Evolutionary conservation across 2,329 filamentous ascomycete genomes (phyloP).

Genomic region (Neofusicoccum ribis): DNA sequence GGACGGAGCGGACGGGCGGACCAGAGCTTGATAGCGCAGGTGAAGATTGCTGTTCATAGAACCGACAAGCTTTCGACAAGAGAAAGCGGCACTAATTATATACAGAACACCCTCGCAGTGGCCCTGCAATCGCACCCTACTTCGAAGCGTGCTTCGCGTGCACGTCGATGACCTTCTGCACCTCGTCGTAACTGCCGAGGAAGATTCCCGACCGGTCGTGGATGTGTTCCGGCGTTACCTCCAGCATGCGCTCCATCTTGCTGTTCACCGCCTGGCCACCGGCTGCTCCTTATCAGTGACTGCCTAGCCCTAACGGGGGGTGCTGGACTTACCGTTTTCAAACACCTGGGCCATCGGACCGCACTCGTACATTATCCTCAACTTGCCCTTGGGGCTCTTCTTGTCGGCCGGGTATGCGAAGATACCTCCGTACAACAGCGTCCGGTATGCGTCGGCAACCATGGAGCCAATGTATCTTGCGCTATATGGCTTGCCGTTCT

Average conservation of each 20-base stretch:
- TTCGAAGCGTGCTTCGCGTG: constrained; percentile 59
- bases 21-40: constrained; percentile 8
- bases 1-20: background rate
- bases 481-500: constrained; percentile 84
- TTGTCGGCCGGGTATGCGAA: constrained; percentile 98
- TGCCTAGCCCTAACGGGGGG: background rate
- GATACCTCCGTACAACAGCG: constrained; percentile 90
- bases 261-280: constrained; percentile 91
- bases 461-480: constrained; percentile 95
- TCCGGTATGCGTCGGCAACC: constrained; percentile 98
- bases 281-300: constrained; percentile 54
- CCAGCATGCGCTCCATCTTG: constrained; percentile 87
- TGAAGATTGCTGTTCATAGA: background rate
- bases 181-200: constrained; percentile 89
- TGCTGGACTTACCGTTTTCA: constrained; percentile 77
- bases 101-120: background rate
- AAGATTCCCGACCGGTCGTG: constrained; percentile 96
- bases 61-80: constrained; percentile 4
- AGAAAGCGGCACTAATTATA: constrained; percentile 1
- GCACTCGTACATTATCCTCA: constrained; percentile 96
- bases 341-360: constrained; percentile 99
- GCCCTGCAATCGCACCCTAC: background rate
- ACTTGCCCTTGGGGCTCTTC: constrained; percentile 98
- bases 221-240: constrained; percentile 85
- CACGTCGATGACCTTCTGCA: constrained; percentile 89